Evolutionary conservation across 2,329 filamentous ascomycete species (phyloP), one percentile per base, ranked within the genome.

Genomic region (Fusarium illudens): DNA sequence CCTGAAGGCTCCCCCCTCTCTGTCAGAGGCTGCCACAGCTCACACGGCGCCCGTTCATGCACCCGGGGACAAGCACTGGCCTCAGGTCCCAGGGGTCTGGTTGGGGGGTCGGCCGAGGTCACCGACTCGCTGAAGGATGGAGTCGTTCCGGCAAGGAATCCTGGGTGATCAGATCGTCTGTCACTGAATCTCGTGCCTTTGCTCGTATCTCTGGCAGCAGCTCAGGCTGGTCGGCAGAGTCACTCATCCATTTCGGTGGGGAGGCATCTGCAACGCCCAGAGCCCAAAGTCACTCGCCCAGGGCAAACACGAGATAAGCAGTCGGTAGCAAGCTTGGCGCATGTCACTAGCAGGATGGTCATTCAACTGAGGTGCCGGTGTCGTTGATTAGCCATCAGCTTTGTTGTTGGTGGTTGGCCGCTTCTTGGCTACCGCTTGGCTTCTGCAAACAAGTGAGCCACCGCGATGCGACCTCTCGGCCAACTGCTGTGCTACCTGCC

Each of bases 271-370:
- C n/a, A n/a, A 33, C 29, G 46, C 46, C 46, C 12, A 50, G 46
- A 11, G 19, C 19, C 48, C 30, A 37, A 29, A 39, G 36, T 55
- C 37, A 36, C 27, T 29, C 12, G 37, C 29, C 39, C 30, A 44
- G 29, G 30, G 50, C 56, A 48, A 60, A 70, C 62, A 66, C 66
- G 55, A 70, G 55, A 69, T 69, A 57, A 33, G 36, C 37, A 37
- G 20, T 37, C 39, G 42, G 56, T 55, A 44, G 27, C 52, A 36
- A 39, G 37, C 66, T 69, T 69, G 66, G 66, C 66, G 17, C 32
- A 69, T 60, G 66, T 70, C 58, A 65, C 65, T 62, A 62, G 33
- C 34, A 32, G 51, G 17, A 13, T 19, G 34, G 29, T 22, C 25
- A 52, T 52, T 30, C 25, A 49, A 51, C 46, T 11, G 46, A 32